These are phyloP conservation scores for Aphanomyces cochlioides DNA, from an alignment of 352 stramenopile species.

Conservation along the genomic window DNA sequence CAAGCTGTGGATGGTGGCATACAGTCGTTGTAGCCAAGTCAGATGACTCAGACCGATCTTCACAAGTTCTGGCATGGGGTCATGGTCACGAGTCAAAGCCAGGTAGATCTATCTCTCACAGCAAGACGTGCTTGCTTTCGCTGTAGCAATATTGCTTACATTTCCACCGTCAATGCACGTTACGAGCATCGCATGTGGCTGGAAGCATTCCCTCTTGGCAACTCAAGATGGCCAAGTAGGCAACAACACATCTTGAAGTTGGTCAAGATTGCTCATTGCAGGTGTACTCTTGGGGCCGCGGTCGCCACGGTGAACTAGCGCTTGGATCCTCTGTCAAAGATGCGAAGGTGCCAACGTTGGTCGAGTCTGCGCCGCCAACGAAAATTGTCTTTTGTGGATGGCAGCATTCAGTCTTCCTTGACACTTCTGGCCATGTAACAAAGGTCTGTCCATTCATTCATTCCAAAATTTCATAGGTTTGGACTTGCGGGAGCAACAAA, in stretches of 20 bases:
- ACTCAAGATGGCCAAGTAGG: constrained; percentile 37
- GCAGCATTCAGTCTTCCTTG: constrained; percentile 68
- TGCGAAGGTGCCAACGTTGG: constrained; percentile 34
- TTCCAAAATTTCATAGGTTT: constrained; percentile 34
- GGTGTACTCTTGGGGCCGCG: constrained; percentile 65
- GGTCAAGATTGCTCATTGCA: neutral
- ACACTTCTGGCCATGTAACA: neutral
- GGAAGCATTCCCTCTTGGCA: constrained; percentile 74
- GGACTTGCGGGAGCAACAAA: constrained; percentile 67
- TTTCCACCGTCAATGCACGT: constrained; percentile 39
- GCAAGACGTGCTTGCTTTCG: neutral
- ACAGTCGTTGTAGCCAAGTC: constrained; percentile 47
- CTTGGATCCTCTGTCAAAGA: constrained; percentile 39
- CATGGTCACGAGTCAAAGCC: constrained; percentile 40
- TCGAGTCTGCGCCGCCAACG: constrained; percentile 37
- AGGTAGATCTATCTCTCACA: constrained; percentile 29
- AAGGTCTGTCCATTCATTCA: constrained; percentile 5
- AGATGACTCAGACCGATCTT: constrained; percentile 21
- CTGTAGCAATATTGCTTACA: constrained; percentile 11
- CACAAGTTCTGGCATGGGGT: constrained; percentile 51
- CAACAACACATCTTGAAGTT: neutral
- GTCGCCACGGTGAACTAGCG: constrained; percentile 67
- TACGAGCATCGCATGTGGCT: constrained; percentile 65
- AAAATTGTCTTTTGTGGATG: constrained; percentile 62
- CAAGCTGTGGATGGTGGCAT: constrained; percentile 71